Evolutionary conservation across 495 filamentous ascomycete species (phyloP), one percentile per base, ranked within the genome.

Genomic region (Lasiosphaeria ovina): DNA sequence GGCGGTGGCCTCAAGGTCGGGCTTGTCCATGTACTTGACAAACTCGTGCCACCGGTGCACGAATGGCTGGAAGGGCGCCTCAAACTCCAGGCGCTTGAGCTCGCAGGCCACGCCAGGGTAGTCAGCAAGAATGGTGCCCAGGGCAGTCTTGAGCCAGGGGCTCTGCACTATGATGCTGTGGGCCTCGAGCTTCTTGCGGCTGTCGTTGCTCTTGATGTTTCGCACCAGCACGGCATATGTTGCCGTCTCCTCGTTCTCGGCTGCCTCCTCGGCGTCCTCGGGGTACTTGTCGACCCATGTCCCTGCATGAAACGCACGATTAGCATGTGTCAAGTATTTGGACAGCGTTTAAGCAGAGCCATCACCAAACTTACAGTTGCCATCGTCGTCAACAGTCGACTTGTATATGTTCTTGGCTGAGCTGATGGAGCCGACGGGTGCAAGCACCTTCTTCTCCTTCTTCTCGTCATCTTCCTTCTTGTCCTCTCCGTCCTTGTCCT

Each of bases 11-110:
- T 86, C 82, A 10, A 74, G 57, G 51, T 83, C 79, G 6, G 79
- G 72, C 8, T 80, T 66, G 32, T 69, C 62, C 44, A 81, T 71
- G 45, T 80, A 79, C 12, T 74, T 58, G 16, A 71, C 58, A 48
- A 91, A 77, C 36, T 79, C 72, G 4, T 75, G 65, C 88, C 88
- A 91, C 31, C 87, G 79, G 70, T 90, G 84, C 42, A 90, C 81
- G 42, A 90, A 82, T 0, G 84, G 82, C 67, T 82, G 71, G 68
- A 90, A 90, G 0, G 83, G 84, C 0, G 75, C 76, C 16, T 69
- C 69, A 65, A 90, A 88, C 51, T 83, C 81, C 4, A 90, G 73
- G 0, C 82, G 79, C 52, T 83, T 73, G 11, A 90, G 70, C 14
- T 76, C 81, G 38, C 83, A 78, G 0, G 86, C 86, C 12, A 90